Conservation (phyloP, 345 rosid genomes). For the Gossypium anomalum region DNA sequence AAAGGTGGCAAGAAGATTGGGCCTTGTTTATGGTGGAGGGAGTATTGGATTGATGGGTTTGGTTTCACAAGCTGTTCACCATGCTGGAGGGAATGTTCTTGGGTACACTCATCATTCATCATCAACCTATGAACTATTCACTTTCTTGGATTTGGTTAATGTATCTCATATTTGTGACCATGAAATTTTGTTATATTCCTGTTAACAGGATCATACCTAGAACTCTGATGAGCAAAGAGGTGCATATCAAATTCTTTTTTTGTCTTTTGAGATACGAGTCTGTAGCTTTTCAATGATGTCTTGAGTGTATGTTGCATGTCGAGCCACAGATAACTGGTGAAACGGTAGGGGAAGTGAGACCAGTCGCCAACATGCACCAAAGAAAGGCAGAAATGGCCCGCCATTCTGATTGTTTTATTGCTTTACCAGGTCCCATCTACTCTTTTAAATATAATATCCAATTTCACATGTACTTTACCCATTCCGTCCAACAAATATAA, state of each 20-base stretch:
- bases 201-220: constrained; percentile 69
- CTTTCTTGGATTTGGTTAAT: not conserved
- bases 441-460: not conserved
- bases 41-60: constrained; percentile 94
- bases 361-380: constrained; percentile 96
- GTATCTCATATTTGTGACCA: not conserved
- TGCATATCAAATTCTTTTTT: not conserved
- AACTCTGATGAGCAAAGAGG: constrained; percentile 91
- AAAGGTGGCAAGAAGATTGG: constrained; percentile 65
- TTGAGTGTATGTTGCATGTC: not conserved
- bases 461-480: not conserved
- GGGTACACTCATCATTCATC: constrained; percentile 43
- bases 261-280: not conserved
- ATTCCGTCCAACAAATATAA: not conserved
- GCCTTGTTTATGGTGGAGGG: constrained; percentile 96
- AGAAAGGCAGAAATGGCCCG: constrained; percentile 97
- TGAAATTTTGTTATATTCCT: not conserved
- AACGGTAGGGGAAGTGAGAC: constrained; percentile 77
- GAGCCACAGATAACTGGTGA: constrained; percentile 62
- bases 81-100: constrained; percentile 79
- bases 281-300: not conserved
- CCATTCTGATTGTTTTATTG: constrained; percentile 92
- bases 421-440: constrained; percentile 68
- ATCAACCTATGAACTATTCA: not conserved
- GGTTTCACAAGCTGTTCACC: constrained; percentile 77